Conservation (phyloP, 192 early-diverging fungal genomes). For the Coemansia interrupta region DNA sequence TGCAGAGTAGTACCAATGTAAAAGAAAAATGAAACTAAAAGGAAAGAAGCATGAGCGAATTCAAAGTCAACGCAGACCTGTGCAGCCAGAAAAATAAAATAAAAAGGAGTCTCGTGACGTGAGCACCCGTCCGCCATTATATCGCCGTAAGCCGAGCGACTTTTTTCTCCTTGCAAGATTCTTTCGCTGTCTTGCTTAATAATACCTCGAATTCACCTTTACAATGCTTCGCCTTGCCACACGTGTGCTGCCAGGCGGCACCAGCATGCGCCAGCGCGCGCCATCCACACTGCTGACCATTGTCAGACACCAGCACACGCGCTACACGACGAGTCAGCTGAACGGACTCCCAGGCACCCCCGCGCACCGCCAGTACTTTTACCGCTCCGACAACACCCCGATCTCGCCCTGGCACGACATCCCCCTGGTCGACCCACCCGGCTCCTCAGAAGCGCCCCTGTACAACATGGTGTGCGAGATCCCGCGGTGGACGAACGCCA, state of each 20-base stretch:
- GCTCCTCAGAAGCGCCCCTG: constrained; percentile 60
- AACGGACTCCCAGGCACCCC: constrained; percentile 26
- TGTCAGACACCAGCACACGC: constrained; percentile 11
- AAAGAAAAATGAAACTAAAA: background rate
- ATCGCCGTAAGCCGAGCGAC: too few species aligned
- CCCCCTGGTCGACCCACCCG: constrained; percentile 69
- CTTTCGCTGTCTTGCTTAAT: background rate
- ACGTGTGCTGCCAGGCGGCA: constrained; percentile 1
- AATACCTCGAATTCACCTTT: background rate
- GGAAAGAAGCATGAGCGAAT: background rate
- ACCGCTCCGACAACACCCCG: constrained; percentile 63
- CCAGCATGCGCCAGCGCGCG: background rate
- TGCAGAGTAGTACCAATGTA: background rate
- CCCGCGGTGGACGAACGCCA: constrained; percentile 97
- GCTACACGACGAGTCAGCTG: constrained; percentile 7
- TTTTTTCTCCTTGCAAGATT: too few species aligned
- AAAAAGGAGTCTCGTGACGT: background rate
- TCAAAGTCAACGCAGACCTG: background rate
- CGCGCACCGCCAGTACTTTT: constrained; percentile 42
- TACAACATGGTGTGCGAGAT: constrained; percentile 98
- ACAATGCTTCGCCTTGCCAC: constrained; percentile 5
- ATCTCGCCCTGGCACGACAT: constrained; percentile 98
- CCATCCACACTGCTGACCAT: background rate
- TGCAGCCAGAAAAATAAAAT: background rate
- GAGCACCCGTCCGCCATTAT: too few species aligned